Conservation (phyloP, 768 basidiomycete genomes). For the Mycena epipterygia region DNA sequence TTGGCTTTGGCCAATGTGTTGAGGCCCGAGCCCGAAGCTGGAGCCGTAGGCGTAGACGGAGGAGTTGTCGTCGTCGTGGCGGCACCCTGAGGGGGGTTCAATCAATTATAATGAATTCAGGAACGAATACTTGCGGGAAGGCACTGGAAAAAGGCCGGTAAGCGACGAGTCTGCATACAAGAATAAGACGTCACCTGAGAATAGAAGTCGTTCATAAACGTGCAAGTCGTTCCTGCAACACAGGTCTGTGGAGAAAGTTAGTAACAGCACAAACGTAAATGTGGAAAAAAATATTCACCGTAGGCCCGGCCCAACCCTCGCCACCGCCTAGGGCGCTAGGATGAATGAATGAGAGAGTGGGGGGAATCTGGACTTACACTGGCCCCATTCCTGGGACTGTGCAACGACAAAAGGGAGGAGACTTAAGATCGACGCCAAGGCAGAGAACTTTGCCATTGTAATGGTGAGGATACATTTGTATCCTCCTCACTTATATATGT, state of each 20-base stretch:
- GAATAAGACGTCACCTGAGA: not conserved
- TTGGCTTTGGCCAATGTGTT: constrained; percentile 50
- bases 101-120: not conserved
- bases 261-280: not conserved
- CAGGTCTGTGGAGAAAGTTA: not conserved
- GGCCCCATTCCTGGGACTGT: constrained; percentile 1
- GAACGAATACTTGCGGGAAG: not conserved
- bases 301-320: not conserved
- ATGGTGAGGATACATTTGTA: not conserved
- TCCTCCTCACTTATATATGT: not conserved
- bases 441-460: not conserved
- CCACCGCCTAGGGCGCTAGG: not conserved
- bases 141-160: not conserved
- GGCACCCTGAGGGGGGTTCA: not conserved
- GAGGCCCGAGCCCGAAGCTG: not conserved
- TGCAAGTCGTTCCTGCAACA: not conserved
- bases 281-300: not conserved
- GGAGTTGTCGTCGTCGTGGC: not conserved
- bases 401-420: not conserved
- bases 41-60: not conserved
- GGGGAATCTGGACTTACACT: not conserved
- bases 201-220: not conserved
- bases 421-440: not conserved
- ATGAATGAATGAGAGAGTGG: not conserved
- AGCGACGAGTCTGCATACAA: not conserved